Conservation (phyloP, 257 asterid species). For the Solanum medicagineum region DNA sequence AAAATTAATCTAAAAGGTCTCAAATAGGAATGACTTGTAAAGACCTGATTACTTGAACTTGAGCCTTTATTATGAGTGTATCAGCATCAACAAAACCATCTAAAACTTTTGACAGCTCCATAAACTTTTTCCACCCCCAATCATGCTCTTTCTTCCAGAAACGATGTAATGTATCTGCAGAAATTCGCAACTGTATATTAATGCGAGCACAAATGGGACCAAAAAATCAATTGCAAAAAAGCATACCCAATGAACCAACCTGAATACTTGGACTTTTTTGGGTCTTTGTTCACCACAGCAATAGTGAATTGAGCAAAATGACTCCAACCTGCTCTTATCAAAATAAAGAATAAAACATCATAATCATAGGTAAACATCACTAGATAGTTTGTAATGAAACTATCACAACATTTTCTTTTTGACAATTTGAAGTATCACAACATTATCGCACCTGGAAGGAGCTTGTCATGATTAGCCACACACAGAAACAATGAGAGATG, state of each 20-base stretch:
- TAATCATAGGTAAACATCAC: neutral
- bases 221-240: neutral
- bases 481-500: conserved; percentile 94
- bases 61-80: conserved; percentile 61
- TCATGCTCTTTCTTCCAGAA: conserved; percentile 79
- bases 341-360: conserved; percentile 1
- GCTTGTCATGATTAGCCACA: conserved; percentile 97
- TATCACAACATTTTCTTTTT: neutral
- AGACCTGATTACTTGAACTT: conserved; percentile 72
- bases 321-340: conserved; percentile 66
- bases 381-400: neutral
- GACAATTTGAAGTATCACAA: neutral
- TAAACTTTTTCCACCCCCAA: conserved; percentile 89
- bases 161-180: conserved; percentile 57
- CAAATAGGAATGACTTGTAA: neutral
- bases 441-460: conserved; percentile 61
- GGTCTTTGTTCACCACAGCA: conserved; percentile 74
- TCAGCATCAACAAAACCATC: conserved; percentile 69
- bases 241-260: conserved; percentile 22
- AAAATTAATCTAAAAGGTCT: neutral
- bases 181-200: neutral
- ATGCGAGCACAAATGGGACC: neutral
- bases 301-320: conserved; percentile 92
- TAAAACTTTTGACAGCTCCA: conserved; percentile 59
- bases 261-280: conserved; percentile 76